Base-by-base conservation (phyloP, 768 basidiomycete species). In the Aureoboletus auriporus region DNA sequence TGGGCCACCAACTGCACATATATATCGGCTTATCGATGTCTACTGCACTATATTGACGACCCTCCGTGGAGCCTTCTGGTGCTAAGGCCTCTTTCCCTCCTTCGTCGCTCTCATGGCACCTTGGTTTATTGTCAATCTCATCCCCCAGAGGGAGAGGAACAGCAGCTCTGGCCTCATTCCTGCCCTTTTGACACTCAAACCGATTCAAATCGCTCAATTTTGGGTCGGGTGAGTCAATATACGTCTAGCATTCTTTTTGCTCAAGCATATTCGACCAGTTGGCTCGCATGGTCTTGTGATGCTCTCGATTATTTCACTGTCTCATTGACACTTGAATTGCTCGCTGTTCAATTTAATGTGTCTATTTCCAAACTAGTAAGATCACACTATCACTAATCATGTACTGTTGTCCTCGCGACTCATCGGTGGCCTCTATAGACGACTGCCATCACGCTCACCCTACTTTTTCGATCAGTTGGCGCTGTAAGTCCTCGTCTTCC, bases 221-320 rank as follows among this genome's bases (percentile, higher is more conserved):
- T 79, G 73, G 61, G 72, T 75, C 37, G 82, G 83, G 79, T 80
- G 57, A 42, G 60, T 58, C 28, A 40, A 9, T 8, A 5, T 27
- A 11, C 23, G 23, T 40, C 7, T 20, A 1, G 13, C 12, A 1
- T 39, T 9, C 14, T 8, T 8, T 26, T 9, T 38, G 20, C 38
- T 52, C 26, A 56, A 14, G 5, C 4, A 3, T 14, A 4, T 8
- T 8, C n/a, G 1, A 33, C 16, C 54, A 86, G 83, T 35, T 91
- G 85, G 84, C 71, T 93, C 11, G 88, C 89, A 0, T 93, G 91
- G 91, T 86, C 84, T 3, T 84, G 80, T 66, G 90, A 92, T 60
- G 88, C 89, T 0, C 80, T 89, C 62, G 92, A 93, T 63, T 93
- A 89, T 68, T 93, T 93, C 71, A 76, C 79, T 10, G 91, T 86